A percentile compares a stretch with the other conserved stretches of the same genome.
Evolutionary conservation across 2,329 filamentous ascomycete genomes (phyloP).

Genomic region (Trichoderma harzianum): DNA sequence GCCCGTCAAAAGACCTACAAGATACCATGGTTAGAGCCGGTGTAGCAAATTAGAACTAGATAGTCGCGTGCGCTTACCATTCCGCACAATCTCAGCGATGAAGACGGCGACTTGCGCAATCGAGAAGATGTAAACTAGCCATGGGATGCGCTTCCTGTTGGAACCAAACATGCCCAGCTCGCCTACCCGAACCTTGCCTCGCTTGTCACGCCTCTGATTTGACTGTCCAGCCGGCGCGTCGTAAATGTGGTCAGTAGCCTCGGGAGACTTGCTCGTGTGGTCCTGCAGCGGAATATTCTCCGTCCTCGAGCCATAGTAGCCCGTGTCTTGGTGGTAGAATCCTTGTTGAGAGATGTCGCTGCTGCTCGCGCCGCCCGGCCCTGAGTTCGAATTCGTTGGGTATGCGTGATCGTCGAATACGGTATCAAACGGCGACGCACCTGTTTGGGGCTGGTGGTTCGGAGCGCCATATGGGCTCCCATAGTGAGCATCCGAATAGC

Average conservation of each 20-base stretch:
- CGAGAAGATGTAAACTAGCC: constrained; percentile 79
- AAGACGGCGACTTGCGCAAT: constrained; percentile 78
- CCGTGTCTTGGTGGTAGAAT: constrained; percentile 51
- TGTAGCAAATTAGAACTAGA: background rate
- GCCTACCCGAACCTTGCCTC: constrained; percentile 51
- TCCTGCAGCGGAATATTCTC: constrained; percentile 59
- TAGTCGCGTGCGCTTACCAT: constrained; percentile 54
- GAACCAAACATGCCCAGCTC: constrained; percentile 59
- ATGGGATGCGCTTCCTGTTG: constrained; percentile 61
- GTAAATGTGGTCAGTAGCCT: constrained; percentile 58
- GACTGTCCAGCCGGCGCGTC: constrained; percentile 44
- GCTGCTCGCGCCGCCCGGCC: constrained; percentile 31
- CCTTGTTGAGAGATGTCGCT: constrained; percentile 37
- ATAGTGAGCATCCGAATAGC: constrained; percentile 21
- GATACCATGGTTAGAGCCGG: constrained; percentile 15
- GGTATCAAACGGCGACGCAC: constrained; percentile 58
- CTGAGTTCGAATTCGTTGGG: constrained; percentile 48
- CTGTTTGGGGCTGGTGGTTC: constrained; percentile 34
- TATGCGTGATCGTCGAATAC: constrained; percentile 68
- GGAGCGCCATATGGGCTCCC: constrained; percentile 28
- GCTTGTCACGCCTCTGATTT: constrained; percentile 34
- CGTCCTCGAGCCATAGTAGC: constrained; percentile 52
- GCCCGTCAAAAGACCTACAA: constrained; percentile 69
- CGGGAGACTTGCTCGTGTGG: constrained; percentile 41
- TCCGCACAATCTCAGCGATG: constrained; percentile 80